A percentile compares a stretch with the other conserved stretches of the same genome.
These are phyloP conservation scores for Aspergillus chevalieri DNA, from an alignment of 2,329 filamentous ascomycete genomes.

Conservation along the genomic window DNA sequence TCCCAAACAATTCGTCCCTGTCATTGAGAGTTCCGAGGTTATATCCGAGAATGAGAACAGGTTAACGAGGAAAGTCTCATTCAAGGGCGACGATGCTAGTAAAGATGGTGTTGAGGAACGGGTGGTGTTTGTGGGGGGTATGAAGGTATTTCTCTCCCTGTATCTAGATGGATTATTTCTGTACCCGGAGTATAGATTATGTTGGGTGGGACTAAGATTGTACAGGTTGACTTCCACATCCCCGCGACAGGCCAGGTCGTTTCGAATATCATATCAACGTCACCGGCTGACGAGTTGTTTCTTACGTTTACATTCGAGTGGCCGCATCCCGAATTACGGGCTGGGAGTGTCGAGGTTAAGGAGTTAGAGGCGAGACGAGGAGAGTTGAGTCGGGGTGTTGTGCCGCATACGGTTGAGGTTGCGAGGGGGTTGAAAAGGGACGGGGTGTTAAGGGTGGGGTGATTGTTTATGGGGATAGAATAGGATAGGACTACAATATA, in stretches of 20 bases:
- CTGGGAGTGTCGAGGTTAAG: slow-evolving; percentile 29
- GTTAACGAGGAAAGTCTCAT: slow-evolving; percentile 11
- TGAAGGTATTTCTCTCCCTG: slow-evolving; percentile 29
- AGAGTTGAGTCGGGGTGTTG: slow-evolving; percentile 14
- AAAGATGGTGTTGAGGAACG: slow-evolving; percentile 30
- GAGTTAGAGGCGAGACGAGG: slow-evolving; percentile 16
- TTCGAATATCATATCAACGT: slow-evolving; percentile 39
- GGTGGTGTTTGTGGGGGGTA: slow-evolving; percentile 32
- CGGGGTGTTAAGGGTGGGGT: background rate
- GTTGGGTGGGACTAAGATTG: background rate
- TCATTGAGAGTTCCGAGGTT: slow-evolving; percentile 38
- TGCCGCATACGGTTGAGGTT: slow-evolving; percentile 9
- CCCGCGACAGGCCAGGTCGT: slow-evolving; percentile 39
- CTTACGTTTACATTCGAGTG: slow-evolving; percentile 47
- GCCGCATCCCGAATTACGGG: slow-evolving; percentile 26
- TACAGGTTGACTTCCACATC: slow-evolving; percentile 40
- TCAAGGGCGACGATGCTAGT: slow-evolving; percentile 17
- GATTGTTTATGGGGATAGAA: no score
- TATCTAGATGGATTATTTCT: no score
- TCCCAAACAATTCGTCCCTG: slow-evolving; percentile 42
- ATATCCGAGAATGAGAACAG: slow-evolving; percentile 32
- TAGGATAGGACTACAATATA: no score
- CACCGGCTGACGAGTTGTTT: slow-evolving; percentile 30
- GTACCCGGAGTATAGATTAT: background rate
- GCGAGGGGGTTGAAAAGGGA: slow-evolving; percentile 11